phyloP scores from a whole-genome alignment of 2,329 filamentous ascomycete species.

The Colletotrichum chlorophyti region DNA sequence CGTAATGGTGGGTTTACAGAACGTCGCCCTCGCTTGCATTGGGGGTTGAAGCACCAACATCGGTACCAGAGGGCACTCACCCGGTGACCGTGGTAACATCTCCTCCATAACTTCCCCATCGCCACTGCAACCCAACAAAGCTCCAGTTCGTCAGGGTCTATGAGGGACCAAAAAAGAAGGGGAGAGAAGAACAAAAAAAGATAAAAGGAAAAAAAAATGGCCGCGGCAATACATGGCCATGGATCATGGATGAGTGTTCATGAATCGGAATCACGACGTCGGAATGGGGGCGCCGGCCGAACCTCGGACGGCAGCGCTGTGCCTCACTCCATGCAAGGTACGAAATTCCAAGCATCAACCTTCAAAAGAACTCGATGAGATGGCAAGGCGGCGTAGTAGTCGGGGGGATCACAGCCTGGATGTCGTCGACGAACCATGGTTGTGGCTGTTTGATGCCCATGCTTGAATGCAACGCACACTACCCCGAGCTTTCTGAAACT shows the following conservation, averaged over 20 bases:
- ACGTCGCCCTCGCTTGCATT: constrained; percentile 9
- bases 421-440: constrained; percentile 19
- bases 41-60: constrained; percentile 12
- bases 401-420: constrained; percentile 12
- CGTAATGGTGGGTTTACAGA: constrained; percentile 12
- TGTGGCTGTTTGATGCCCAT: constrained; percentile 31
- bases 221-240: constrained; percentile 7
- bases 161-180: neutral
- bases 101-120: too few species aligned
- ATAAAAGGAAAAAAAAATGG: neutral
- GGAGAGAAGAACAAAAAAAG: neutral
- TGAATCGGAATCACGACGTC: constrained; percentile 16
- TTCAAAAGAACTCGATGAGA: constrained; percentile 18
- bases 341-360: constrained; percentile 24
- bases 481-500: constrained; percentile 31
- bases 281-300: constrained; percentile 21
- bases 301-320: constrained; percentile 25
- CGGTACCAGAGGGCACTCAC: too few species aligned
- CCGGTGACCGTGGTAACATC: too few species aligned
- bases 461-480: constrained; percentile 21
- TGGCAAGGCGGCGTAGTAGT: constrained; percentile 22
- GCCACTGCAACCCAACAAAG: too few species aligned
- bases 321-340: constrained; percentile 24
- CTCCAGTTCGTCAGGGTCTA: too few species aligned
- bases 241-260: neutral